These are phyloP conservation scores for Aschersonia sp. DNA, from an alignment of 2,329 filamentous ascomycete genomes.

Conservation along the genomic window DNA sequence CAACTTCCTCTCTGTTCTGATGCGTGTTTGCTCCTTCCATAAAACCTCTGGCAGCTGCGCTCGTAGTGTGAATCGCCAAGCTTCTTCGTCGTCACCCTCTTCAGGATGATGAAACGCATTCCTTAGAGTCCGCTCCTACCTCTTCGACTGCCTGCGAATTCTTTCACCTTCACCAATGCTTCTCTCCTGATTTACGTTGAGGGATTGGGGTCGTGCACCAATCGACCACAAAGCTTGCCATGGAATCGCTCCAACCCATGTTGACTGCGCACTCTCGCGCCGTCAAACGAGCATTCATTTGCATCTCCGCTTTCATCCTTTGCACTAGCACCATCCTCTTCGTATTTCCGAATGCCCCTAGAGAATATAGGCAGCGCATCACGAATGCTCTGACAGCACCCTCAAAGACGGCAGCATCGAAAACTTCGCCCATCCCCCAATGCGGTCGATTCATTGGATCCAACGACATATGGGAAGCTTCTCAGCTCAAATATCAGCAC, in stretches of 20 bases:
- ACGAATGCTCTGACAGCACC: neutral
- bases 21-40: no score
- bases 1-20: no score
- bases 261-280: neutral
- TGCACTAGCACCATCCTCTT: neutral
- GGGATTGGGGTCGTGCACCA: neutral
- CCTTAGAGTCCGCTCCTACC: no score
- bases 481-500: constrained; percentile 11
- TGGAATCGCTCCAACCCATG: neutral
- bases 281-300: neutral
- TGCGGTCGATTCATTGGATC: constrained; percentile 1
- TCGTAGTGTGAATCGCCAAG: neutral
- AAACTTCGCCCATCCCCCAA: neutral
- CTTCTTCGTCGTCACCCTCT: neutral
- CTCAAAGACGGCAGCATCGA: neutral
- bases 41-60: no score
- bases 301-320: neutral
- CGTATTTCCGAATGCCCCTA: neutral
- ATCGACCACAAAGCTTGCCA: neutral
- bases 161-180: neutral
- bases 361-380: neutral
- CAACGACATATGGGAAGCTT: constrained; percentile 8
- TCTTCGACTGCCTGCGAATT: no score
- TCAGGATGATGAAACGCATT: neutral
- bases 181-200: neutral